Conservation (phyloP, 2,329 filamentous ascomycete genomes). For the Magnaporthales sp. region DNA sequence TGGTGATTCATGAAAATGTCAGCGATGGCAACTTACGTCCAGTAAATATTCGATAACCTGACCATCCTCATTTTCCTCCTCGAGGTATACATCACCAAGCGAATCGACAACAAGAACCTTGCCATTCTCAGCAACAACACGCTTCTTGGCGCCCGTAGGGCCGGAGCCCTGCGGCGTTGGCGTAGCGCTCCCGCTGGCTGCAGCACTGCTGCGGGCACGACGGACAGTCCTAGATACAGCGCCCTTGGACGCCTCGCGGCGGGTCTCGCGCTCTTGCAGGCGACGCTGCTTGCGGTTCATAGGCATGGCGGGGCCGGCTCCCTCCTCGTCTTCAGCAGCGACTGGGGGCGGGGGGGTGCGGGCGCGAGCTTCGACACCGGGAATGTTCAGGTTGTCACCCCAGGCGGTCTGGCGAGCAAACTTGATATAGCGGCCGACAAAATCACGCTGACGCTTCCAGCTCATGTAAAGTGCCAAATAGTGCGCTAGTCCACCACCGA, state of each 20-base stretch:
- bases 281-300: constrained; percentile 83
- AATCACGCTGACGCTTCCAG: constrained; percentile 85
- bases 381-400: constrained; percentile 67
- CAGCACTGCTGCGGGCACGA: constrained; percentile 23
- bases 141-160: constrained; percentile 71
- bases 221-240: constrained; percentile 26
- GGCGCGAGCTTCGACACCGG: constrained; percentile 47
- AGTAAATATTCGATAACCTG: constrained; percentile 75
- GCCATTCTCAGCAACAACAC: constrained; percentile 87
- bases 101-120: constrained; percentile 92
- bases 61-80: constrained; percentile 83
- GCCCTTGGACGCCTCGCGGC: constrained; percentile 58
- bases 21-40: constrained; percentile 54
- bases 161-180: constrained; percentile 45
- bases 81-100: constrained; percentile 86
- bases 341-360: constrained; percentile 32
- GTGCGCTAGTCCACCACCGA: constrained; percentile 77
- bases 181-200: constrained; percentile 38
- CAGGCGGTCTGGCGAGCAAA: constrained; percentile 83
- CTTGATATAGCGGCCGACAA: constrained; percentile 83
- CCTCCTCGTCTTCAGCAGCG: constrained; percentile 27
- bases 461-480: constrained; percentile 78
- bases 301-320: constrained; percentile 39
- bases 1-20: no score
- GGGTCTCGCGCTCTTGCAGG: constrained; percentile 76